phyloP scores from a whole-genome alignment of 225 moss, liverwort and hornwort genomes.

The Neckera pumila region DNA sequence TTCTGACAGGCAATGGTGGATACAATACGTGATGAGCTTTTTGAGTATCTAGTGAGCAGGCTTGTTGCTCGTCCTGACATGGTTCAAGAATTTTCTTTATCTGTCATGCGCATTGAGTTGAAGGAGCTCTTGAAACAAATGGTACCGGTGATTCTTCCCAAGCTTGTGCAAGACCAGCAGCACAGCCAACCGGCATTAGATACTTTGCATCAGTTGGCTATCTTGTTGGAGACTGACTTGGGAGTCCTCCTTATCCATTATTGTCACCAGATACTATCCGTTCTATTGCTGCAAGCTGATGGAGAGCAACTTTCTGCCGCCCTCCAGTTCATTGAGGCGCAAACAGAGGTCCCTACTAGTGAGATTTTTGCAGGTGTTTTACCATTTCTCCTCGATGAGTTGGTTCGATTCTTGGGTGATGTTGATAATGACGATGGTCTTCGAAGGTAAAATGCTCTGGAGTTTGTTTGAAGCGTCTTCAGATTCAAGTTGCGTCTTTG shows the following conservation, averaged over 20 bases:
- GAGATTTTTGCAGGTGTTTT: constrained; percentile 84
- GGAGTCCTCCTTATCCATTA: constrained; percentile 68
- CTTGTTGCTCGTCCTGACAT: constrained; percentile 67
- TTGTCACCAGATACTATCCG: constrained; percentile 86
- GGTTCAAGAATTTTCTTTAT: constrained; percentile 85
- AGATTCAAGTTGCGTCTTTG: background rate
- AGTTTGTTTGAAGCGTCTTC: background rate
- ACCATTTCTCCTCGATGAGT: constrained; percentile 85
- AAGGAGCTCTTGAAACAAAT: constrained; percentile 75
- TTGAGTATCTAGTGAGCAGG: constrained; percentile 85
- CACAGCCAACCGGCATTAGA: constrained; percentile 63
- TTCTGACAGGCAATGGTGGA: constrained; percentile 62
- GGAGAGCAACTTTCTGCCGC: constrained; percentile 90
- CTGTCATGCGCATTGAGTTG: constrained; percentile 61
- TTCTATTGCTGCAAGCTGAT: constrained; percentile 86
- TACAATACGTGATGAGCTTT: constrained; percentile 73
- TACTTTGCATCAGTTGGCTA: constrained; percentile 77
- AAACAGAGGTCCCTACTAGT: constrained; percentile 81
- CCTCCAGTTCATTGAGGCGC: constrained; percentile 88
- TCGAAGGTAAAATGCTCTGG: constrained; percentile 43
- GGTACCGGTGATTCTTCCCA: constrained; percentile 85
- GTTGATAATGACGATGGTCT: constrained; percentile 78
- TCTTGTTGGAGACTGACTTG: constrained; percentile 63
- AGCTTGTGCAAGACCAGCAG: constrained; percentile 87
- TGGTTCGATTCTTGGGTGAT: constrained; percentile 91